These are phyloP conservation scores for Lentithecium fluviatile DNA, from an alignment of 495 filamentous ascomycete species.

Conservation along the genomic window DNA sequence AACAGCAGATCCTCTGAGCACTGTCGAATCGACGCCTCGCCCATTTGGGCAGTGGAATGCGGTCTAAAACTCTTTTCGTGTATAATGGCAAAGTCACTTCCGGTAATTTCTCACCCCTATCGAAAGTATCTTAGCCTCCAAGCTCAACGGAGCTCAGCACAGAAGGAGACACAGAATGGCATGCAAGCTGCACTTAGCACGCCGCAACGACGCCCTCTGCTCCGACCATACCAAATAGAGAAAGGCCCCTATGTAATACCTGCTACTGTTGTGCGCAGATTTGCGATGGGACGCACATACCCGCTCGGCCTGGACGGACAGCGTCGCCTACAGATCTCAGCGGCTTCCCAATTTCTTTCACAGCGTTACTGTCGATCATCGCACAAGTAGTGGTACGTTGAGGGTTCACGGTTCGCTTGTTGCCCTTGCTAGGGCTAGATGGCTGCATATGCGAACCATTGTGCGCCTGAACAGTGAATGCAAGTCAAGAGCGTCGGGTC, in stretches of 20 bases:
- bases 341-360: constrained; percentile 8
- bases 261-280: background rate
- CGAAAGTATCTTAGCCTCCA: background rate
- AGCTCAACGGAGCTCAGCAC: background rate
- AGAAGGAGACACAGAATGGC: background rate
- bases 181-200: too few relatives aligned
- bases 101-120: too few relatives aligned
- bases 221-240: constrained; percentile 1
- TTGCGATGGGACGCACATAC: constrained; percentile 5
- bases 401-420: constrained; percentile 10
- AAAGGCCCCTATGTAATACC: background rate
- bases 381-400: constrained; percentile 7
- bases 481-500: background rate
- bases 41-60: background rate
- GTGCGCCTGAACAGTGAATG: background rate
- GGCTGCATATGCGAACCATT: constrained; percentile 9
- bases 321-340: background rate
- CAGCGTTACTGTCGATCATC: constrained; percentile 10
- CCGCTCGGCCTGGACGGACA: background rate
- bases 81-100: background rate
- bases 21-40: background rate
- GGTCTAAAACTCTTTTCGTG: background rate
- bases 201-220: too few relatives aligned
- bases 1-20: too few relatives aligned
- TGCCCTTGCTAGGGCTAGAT: constrained; percentile 6